These are phyloP conservation scores for Apiospora arundinis DNA, from an alignment of 2,329 filamentous ascomycete genomes.

Conservation along the genomic window DNA sequence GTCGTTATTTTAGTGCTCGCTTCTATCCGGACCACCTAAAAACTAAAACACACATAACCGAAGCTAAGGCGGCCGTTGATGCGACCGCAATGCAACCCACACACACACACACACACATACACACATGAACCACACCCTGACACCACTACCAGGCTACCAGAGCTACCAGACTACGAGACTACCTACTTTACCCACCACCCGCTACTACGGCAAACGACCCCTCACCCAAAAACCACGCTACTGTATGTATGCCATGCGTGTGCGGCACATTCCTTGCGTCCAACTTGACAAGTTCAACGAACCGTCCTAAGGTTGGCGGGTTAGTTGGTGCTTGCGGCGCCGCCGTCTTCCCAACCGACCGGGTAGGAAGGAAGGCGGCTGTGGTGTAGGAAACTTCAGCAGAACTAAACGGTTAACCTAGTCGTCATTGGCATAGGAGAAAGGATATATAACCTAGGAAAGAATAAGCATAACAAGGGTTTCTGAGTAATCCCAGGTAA, in stretches of 20 bases:
- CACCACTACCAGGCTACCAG: not conserved
- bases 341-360: not conserved
- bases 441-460: no score
- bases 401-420: not conserved
- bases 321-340: not conserved
- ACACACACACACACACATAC: not conserved
- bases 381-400: not conserved
- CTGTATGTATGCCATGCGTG: not conserved
- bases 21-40: conserved; percentile 9
- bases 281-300: not conserved
- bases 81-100: conserved; percentile 16
- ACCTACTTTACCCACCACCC: not conserved
- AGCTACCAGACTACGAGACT: no score
- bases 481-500: not conserved
- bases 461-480: not conserved
- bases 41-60: conserved; percentile 3
- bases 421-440: not conserved
- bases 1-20: conserved; percentile 16
- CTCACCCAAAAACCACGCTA: not conserved
- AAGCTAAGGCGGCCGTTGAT: conserved; percentile 16
- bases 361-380: not conserved
- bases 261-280: not conserved
- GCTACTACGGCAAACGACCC: not conserved
- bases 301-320: not conserved
- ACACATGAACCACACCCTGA: no score